Conservation (phyloP, 2,329 filamentous ascomycete species). For the Aspergillus sp. region DNA sequence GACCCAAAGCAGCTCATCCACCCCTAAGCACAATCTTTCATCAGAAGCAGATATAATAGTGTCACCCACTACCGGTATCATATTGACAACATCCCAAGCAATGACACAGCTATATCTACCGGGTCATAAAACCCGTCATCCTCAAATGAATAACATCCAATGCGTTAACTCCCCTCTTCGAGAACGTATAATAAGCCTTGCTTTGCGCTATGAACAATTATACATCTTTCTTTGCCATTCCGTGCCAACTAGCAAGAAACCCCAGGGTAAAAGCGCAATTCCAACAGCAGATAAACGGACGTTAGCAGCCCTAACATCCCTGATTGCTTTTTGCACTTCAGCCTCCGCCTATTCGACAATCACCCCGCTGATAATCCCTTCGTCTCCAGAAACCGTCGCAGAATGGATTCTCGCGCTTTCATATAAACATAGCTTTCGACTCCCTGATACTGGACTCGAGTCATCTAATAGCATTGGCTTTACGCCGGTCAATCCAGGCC, state of each 20-base stretch:
- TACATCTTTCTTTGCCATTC: conserved; percentile 59
- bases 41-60: conserved; percentile 62
- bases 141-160: conserved; percentile 9
- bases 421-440: conserved; percentile 37
- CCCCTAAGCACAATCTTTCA: background rate
- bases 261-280: conserved; percentile 14
- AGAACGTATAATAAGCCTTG: conserved; percentile 50
- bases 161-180: conserved; percentile 43
- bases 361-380: conserved; percentile 9
- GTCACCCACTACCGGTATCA: conserved; percentile 63
- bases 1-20: background rate
- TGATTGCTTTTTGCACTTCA: conserved; percentile 22
- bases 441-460: background rate
- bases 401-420: conserved; percentile 54
- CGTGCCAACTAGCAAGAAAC: conserved; percentile 4
- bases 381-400: conserved; percentile 37
- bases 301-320: conserved; percentile 10
- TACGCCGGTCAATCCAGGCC: conserved; percentile 7
- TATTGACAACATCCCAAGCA: conserved; percentile 67
- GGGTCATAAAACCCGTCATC: conserved; percentile 42
- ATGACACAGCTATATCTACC: conserved; percentile 68
- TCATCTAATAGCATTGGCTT: conserved; percentile 1
- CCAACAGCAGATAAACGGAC: conserved; percentile 7
- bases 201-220: conserved; percentile 61
- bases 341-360: conserved; percentile 9